phyloP scores from a whole-genome alignment of 257 asterid genomes.

The Prunella vulgaris region DNA sequence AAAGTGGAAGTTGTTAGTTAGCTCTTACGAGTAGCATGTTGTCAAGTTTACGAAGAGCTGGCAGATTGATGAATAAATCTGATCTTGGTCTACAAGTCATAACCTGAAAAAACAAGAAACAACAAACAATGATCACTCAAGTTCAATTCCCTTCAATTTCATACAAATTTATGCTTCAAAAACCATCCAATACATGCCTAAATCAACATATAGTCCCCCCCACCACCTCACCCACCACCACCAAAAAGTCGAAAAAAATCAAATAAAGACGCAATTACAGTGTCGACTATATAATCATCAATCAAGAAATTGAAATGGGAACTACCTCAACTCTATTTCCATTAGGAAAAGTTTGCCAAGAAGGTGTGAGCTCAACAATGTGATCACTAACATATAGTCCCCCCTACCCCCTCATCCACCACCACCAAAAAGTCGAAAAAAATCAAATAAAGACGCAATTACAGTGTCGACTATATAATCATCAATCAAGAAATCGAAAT shows the following conservation, averaged over 20 bases:
- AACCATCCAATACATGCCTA: not conserved
- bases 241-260: not conserved
- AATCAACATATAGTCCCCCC: not conserved
- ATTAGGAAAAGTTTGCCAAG: constrained; percentile 74
- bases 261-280: too few relatives aligned
- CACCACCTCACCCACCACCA: too few relatives aligned
- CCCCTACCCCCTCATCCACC: too few relatives aligned
- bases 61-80: constrained; percentile 72
- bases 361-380: constrained; percentile 73
- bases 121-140: not conserved
- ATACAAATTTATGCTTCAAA: not conserved
- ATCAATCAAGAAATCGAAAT: too few relatives aligned
- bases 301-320: too few relatives aligned
- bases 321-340: constrained; percentile 84
- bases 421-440: not conserved
- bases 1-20: not conserved
- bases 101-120: constrained; percentile 45
- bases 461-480: too few relatives aligned
- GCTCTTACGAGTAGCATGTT: constrained; percentile 77
- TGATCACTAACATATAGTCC: constrained; percentile 38
- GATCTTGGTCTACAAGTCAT: constrained; percentile 77
- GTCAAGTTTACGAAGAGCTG: constrained; percentile 94
- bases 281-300: too few relatives aligned
- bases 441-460: too few relatives aligned
- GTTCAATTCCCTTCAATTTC: not conserved